These are phyloP conservation scores for Fraxinus latifolia DNA, from an alignment of 305 asterid species.

Conservation along the genomic window DNA sequence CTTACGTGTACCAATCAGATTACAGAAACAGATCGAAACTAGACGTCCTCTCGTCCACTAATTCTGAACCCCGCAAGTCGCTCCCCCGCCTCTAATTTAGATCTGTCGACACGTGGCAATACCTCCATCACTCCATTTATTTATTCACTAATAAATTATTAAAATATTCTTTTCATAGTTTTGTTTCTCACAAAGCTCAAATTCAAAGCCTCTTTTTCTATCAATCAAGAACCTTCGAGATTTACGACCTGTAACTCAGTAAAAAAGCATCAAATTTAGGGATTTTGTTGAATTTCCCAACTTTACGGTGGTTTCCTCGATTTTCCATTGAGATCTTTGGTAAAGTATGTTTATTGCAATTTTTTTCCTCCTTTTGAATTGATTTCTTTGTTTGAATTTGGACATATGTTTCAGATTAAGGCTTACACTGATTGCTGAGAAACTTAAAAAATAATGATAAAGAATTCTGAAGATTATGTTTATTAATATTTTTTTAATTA, in stretches of 20 bases:
- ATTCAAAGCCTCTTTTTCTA: slow-evolving; percentile 14
- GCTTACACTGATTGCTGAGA: slow-evolving; percentile 5
- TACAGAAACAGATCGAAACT: slow-evolving; percentile 62
- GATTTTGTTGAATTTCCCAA: slow-evolving; percentile 14
- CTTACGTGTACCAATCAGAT: slow-evolving; percentile 47
- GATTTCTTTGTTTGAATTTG: slow-evolving; percentile 11
- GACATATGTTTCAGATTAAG: background rate
- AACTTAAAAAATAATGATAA: background rate
- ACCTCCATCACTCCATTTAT: slow-evolving; percentile 32
- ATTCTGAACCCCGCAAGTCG: slow-evolving; percentile 47
- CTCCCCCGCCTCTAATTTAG: slow-evolving; percentile 37
- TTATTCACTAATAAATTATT: slow-evolving; percentile 11
- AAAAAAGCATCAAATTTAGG: slow-evolving; percentile 1
- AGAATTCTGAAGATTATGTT: background rate
- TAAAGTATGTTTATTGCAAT: background rate
- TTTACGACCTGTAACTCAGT: slow-evolving; percentile 26
- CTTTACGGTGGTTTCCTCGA: background rate
- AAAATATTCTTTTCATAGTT: background rate
- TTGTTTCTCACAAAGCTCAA: background rate
- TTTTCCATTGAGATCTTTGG: slow-evolving; percentile 33
- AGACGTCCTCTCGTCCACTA: slow-evolving; percentile 72
- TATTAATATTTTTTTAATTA: background rate
- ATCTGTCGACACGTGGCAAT: slow-evolving; percentile 65
- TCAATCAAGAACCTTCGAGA: slow-evolving; percentile 47
- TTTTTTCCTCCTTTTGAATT: slow-evolving; percentile 10